Evolutionary conservation across 768 basidiomycete species (phyloP).

Genomic region (Pleurotus citrinopileatus): DNA sequence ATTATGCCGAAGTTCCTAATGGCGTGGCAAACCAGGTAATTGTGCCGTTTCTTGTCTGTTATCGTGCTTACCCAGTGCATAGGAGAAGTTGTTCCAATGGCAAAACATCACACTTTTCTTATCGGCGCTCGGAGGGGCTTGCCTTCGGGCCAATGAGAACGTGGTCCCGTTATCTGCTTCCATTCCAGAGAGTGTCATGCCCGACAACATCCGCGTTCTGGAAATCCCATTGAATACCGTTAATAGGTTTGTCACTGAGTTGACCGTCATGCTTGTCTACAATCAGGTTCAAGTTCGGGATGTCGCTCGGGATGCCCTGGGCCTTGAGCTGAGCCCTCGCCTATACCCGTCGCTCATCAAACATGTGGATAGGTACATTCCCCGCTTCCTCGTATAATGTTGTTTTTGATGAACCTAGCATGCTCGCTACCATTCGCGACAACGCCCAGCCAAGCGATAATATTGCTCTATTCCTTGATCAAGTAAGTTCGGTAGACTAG

Average conservation of each 20-base stretch:
- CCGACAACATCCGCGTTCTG: conserved; percentile 68
- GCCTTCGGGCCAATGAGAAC: conserved; percentile 51
- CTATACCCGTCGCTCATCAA: conserved; percentile 66
- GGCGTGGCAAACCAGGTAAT: neutral
- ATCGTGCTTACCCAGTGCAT: conserved; percentile 4
- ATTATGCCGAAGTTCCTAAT: conserved; percentile 15
- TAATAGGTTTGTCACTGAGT: conserved; percentile 60
- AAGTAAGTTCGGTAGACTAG: conserved; percentile 39
- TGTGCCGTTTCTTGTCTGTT: neutral
- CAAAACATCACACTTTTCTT: conserved; percentile 80
- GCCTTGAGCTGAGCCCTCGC: conserved; percentile 70
- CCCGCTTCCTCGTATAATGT: neutral
- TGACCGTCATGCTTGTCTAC: conserved; percentile 68
- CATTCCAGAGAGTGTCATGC: conserved; percentile 57
- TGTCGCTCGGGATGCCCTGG: conserved; percentile 75
- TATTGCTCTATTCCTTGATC: conserved; percentile 63
- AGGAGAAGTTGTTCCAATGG: conserved; percentile 83
- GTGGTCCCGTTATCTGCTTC: conserved; percentile 47
- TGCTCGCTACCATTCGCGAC: neutral
- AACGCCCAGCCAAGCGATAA: conserved; percentile 31
- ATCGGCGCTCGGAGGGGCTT: conserved; percentile 68
- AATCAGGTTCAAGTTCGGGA: conserved; percentile 71
- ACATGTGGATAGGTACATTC: conserved; percentile 64
- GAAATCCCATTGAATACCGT: conserved; percentile 57
- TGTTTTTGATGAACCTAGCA: neutral